Base-by-base conservation (phyloP, 345 rosid species). In the Melaleuca alternifolia region DNA sequence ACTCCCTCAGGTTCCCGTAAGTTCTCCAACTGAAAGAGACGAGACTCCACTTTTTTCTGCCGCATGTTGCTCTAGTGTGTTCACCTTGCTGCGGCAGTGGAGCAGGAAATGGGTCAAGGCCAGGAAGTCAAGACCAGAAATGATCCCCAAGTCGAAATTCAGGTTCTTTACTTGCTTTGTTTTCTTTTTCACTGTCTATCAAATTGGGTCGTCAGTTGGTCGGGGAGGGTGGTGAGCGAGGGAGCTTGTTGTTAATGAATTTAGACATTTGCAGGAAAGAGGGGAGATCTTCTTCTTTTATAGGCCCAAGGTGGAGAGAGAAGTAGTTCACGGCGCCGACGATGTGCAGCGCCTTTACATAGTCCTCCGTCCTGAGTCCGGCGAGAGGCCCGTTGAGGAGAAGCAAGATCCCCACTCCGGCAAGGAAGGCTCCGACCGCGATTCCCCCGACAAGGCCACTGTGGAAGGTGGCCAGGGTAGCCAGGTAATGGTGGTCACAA, bases 231-330 rank as follows among this genome's bases (percentile, higher is more conserved):
- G 4, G 21, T 84, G 16, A 85, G 23, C 71, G 18, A 59, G 2
- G 3, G 71, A 1, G 13, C 30, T 30, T 24, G 26, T 37, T 23
- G 15, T 54, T 44, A 41, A 41, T 41, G 20, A 0, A 0, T 33
- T 46, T 61, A 46, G 0, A 8, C 41, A 41, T 41, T 54, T 85
- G 62, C 85, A 96, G 94, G 97, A 95, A 89, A 90, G 93, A 83
- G 98, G 95, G 84, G 96, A 95, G 54, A 95, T 94, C 90, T 94
- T 90, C 90, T 95, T 96, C 93, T 96, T 96, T 88, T 96, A 93
- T 85, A 90, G 96, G 87, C 97, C 96, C 54, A 95, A 93, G 89
- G 93, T 94, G 12, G 93, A 91, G 88, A 95, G 89, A 91, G 91
- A 95, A 87, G 94, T 92, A 88, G 96, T 92, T 37, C 97, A 91